These are phyloP conservation scores for Sechiopsis laciniata DNA, from an alignment of 306 rosid species.

Conservation along the genomic window DNA sequence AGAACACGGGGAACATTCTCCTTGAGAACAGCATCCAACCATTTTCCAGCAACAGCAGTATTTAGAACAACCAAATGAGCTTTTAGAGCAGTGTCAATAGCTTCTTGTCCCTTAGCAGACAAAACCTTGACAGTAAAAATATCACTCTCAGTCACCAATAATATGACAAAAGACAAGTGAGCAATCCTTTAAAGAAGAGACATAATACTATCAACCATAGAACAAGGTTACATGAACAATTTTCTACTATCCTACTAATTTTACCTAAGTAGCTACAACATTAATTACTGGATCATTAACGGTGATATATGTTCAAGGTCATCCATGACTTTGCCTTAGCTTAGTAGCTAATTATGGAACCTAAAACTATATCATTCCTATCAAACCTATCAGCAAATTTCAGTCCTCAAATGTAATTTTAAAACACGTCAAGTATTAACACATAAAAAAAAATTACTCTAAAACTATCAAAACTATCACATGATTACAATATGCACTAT, in stretches of 20 bases:
- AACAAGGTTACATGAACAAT: background rate
- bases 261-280: too few species aligned
- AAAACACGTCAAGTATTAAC: too few species aligned
- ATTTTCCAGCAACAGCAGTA: conserved; percentile 97
- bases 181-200: background rate
- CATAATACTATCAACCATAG: background rate
- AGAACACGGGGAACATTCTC: conserved; percentile 65
- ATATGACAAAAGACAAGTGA: background rate
- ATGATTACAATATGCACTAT: too few species aligned
- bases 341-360: too few species aligned
- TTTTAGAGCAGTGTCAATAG: conserved; percentile 65
- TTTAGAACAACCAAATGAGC: conserved; percentile 82
- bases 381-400: too few species aligned
- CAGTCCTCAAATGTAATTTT: too few species aligned
- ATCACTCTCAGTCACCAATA: conserved; percentile 24
- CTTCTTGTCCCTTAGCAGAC: conserved; percentile 68
- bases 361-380: too few species aligned
- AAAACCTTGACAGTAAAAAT: conserved; percentile 43
- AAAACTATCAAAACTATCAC: too few species aligned
- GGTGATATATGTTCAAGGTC: background rate
- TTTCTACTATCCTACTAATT: too few species aligned
- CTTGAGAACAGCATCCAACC: conserved; percentile 83
- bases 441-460: too few species aligned
- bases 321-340: too few species aligned
- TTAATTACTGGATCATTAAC: background rate